Evolutionary conservation across 768 basidiomycete genomes (phyloP).

Genomic region (Rhodosporidiobolus sp.): DNA sequence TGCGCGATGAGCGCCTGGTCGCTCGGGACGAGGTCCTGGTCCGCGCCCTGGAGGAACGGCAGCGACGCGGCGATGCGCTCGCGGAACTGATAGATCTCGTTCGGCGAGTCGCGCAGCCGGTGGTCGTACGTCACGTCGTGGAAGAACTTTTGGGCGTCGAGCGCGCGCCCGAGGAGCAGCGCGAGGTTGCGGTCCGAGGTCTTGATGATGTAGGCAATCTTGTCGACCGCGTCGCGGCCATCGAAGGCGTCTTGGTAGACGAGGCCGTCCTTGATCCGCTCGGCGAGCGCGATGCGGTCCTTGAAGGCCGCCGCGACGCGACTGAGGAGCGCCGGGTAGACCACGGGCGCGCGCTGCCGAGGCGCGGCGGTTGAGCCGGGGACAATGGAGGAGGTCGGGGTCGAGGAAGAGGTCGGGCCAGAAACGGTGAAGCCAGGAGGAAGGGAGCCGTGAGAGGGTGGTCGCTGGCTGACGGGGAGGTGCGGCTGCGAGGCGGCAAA

Average conservation of each 20-base stretch:
- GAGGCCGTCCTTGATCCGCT: slow-evolving; percentile 88
- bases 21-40: slow-evolving; percentile 11
- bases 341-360: slow-evolving; percentile 22
- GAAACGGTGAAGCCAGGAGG: background rate
- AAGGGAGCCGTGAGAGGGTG: slow-evolving; percentile 16
- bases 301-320: slow-evolving; percentile 91
- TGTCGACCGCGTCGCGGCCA: slow-evolving; percentile 93
- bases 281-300: slow-evolving; percentile 68
- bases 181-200: slow-evolving; percentile 96
- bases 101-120: slow-evolving; percentile 78
- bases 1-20: slow-evolving; percentile 11
- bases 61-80: slow-evolving; percentile 79
- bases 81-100: slow-evolving; percentile 90
- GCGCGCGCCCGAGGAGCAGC: slow-evolving; percentile 84
- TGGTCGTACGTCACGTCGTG: slow-evolving; percentile 99
- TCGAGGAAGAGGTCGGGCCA: background rate
- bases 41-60: slow-evolving; percentile 51
- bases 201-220: slow-evolving; percentile 96
- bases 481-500: slow-evolving; percentile 13
- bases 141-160: slow-evolving; percentile 98
- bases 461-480: background rate
- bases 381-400: background rate
- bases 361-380: background rate
- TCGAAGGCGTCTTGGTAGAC: slow-evolving; percentile 96
- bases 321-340: slow-evolving; percentile 94